These are phyloP conservation scores for Thalassiosira mediterranea DNA, from an alignment of 352 stramenopile species.

Conservation along the genomic window DNA sequence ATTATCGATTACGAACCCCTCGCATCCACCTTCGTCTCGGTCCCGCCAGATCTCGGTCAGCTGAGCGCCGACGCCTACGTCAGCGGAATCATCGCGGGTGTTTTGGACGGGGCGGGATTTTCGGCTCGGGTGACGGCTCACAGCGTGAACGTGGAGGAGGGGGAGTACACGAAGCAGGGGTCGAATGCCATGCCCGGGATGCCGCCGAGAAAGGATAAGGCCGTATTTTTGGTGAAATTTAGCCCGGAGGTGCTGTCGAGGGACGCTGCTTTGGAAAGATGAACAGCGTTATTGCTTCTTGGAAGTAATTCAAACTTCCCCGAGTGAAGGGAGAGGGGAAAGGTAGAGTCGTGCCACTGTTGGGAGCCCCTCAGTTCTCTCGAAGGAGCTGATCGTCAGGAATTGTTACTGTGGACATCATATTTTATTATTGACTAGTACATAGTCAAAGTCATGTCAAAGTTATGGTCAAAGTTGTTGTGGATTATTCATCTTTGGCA, in stretches of 20 bases:
- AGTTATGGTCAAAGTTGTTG: too few relatives aligned
- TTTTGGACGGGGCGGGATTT: constrained; percentile 84
- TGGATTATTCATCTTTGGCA: too few relatives aligned
- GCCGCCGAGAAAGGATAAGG: constrained; percentile 74
- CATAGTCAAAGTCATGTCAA: too few relatives aligned
- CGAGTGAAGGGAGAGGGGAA: too few relatives aligned
- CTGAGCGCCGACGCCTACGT: constrained; percentile 96
- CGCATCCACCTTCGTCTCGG: constrained; percentile 92
- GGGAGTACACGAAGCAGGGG: constrained; percentile 42
- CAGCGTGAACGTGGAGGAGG: constrained; percentile 75
- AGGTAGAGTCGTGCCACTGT: too few relatives aligned
- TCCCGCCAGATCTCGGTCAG: constrained; percentile 93
- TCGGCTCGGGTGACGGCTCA: constrained; percentile 78
- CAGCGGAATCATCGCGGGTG: constrained; percentile 90
- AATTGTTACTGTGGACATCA: too few relatives aligned
- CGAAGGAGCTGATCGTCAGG: too few relatives aligned
- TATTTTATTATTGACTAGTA: too few relatives aligned
- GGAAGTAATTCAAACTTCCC: too few relatives aligned
- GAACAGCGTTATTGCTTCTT: too few relatives aligned
- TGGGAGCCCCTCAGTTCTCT: too few relatives aligned
- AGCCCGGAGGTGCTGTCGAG: constrained; percentile 72
- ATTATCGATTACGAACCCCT: constrained; percentile 87
- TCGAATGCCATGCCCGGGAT: constrained; percentile 33
- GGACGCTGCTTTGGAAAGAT: constrained; percentile 76
- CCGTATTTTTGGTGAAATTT: constrained; percentile 86